A percentile compares a stretch with the other conserved stretches of the same genome.
phyloP scores from a whole-genome alignment of 768 basidiomycete genomes.

The Kwoniella dejecticola region DNA sequence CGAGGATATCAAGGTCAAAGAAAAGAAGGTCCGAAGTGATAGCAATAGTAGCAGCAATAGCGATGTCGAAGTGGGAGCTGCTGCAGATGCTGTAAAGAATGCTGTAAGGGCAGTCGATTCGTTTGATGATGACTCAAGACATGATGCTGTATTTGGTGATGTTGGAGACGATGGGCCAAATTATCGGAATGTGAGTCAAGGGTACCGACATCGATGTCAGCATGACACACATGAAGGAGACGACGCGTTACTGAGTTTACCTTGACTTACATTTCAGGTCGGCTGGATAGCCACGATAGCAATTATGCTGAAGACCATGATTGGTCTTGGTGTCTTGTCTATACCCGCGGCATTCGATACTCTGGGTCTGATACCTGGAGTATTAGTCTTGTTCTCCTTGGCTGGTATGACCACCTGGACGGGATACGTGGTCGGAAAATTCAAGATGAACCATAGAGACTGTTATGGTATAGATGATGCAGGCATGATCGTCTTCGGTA shows the following conservation, averaged over 20 bases:
- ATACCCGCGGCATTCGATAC: conserved; percentile 24
- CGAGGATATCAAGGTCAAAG: too few relatives aligned
- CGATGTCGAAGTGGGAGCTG: not conserved
- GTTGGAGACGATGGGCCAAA: conserved; percentile 26
- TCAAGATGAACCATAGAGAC: conserved; percentile 48
- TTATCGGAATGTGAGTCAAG: conserved; percentile 18
- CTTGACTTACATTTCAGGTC: too few relatives aligned
- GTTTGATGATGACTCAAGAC: not conserved
- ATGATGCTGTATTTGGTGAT: conserved; percentile 32
- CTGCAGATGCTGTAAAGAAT: not conserved
- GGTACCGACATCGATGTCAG: not conserved
- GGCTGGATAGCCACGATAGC: conserved; percentile 27
- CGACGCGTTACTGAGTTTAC: too few relatives aligned
- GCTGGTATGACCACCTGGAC: conserved; percentile 34
- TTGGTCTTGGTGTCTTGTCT: conserved; percentile 34
- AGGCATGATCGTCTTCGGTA: conserved; percentile 33
- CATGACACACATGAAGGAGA: not conserved
- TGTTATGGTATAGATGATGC: conserved; percentile 36
- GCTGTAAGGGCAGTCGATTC: not conserved
- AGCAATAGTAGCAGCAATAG: not conserved
- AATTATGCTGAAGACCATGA: conserved; percentile 31
- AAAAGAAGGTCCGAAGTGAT: too few relatives aligned
- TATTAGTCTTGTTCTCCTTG: conserved; percentile 23
- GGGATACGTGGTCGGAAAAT: conserved; percentile 33
- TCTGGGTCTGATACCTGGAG: conserved; percentile 7